Conservation (phyloP, 257 asterid genomes). For the Solanum ossicruentum region DNA sequence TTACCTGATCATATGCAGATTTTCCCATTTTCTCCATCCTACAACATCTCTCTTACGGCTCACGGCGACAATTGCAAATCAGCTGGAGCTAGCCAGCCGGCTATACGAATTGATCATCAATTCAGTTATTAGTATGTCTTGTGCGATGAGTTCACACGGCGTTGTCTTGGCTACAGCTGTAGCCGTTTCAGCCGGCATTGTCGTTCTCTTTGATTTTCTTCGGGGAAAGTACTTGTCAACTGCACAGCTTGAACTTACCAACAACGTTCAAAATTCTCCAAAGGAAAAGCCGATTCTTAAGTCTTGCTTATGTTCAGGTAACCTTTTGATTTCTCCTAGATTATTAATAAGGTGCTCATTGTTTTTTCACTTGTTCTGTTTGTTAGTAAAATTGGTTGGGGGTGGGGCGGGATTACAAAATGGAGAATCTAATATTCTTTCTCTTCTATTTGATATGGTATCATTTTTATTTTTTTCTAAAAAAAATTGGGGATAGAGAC, state of each 20-base stretch:
- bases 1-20: neutral
- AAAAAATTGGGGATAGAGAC: no score
- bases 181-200: constrained; percentile 72
- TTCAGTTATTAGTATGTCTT: constrained; percentile 7
- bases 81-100: neutral
- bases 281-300: constrained; percentile 6
- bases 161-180: constrained; percentile 70
- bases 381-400: no score
- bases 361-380: no score
- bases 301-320: constrained; percentile 66
- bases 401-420: no score
- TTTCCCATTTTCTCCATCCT: neutral
- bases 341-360: neutral
- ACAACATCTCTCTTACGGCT: neutral
- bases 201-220: constrained; percentile 46
- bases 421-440: no score
- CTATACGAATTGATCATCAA: neutral
- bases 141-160: constrained; percentile 46
- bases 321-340: neutral
- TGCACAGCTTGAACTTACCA: neutral
- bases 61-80: neutral
- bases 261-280: neutral
- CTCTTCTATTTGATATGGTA: no score
- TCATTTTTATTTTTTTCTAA: no score
- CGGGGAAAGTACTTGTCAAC: constrained; percentile 20